Base-by-base conservation (phyloP, 1,284 basidiomycete genomes). In the Termitomyces sp. region DNA sequence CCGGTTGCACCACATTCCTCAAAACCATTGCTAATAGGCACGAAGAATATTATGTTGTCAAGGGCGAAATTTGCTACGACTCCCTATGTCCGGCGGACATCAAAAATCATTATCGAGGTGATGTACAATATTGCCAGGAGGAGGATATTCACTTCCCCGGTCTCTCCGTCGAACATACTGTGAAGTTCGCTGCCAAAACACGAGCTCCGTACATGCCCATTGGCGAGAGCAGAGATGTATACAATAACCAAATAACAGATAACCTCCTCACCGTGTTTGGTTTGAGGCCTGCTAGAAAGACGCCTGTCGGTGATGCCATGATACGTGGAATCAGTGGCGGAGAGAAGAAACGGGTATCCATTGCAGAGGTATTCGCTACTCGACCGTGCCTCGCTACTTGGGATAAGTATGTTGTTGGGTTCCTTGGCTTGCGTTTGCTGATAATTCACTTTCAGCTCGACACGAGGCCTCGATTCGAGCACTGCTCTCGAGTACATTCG, bases 261-360 rank as follows among this genome's bases (percentile, higher is more conserved):
- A 72, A 84, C 13, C 60, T 88, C 6, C 72, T 79, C 47, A 86
- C 82, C 7, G 74, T 88, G 31, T 84, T 91, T 57, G 87, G 88
- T 44, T 72, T 92, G 50, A 68, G 74, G 8, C 86, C 87, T 61
- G 73, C 72, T 4, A 72, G 69, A 58, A 84, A 86, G 69, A 88
- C 88, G 68, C 80, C 89, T 33, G 88, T 30, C 4, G 28, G 28
- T 10, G 9, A 30, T 30, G 28, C 28, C 28, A 10, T 10, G 28
- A 30, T 30, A 30, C 28, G 28, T 30, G 28, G 28, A 30, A 10
- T 30, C 8, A 30, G 28, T 30, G 28, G 28, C 28, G 28, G 28
- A 30, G 28, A 30, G 28, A 30, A 30, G 9, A 30, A 30, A 30
- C 28, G 28, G 8, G 28, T 91, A 0, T 87, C 84, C 0, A 87